A percentile compares a stretch with the other conserved stretches of the same genome.
Evolutionary conservation across 129 eudicot genomes (phyloP).

Genomic region (Lactuca sativa): DNA sequence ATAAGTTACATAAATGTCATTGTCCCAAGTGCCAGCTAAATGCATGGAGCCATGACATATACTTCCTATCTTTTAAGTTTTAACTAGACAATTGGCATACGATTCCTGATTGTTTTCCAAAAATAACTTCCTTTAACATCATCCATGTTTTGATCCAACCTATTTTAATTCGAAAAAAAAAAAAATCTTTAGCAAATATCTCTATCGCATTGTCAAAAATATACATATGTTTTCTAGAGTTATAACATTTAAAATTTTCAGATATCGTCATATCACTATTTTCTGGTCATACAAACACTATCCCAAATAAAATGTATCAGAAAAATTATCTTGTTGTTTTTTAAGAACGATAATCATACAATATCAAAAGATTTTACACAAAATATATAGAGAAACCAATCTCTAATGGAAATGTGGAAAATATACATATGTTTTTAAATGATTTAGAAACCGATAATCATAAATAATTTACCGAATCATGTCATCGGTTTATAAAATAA

Average conservation of each 20-base stretch:
- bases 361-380: background rate
- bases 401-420: background rate
- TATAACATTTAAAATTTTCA: background rate
- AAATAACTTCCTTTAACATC: background rate
- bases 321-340: too few relatives aligned
- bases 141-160: background rate
- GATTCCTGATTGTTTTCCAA: conserved; percentile 12
- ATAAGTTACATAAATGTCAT: background rate
- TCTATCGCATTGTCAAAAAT: too few relatives aligned
- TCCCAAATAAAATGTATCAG: too few relatives aligned
- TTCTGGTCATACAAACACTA: too few relatives aligned
- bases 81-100: conserved; percentile 31
- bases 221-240: background rate
- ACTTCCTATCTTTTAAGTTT: background rate
- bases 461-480: too few relatives aligned
- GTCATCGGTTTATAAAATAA: background rate
- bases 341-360: background rate
- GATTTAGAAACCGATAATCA: background rate
- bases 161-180: background rate
- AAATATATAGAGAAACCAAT: background rate
- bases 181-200: background rate
- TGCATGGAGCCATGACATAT: background rate
- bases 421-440: too few relatives aligned
- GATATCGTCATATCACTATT: too few relatives aligned
- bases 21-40: background rate